Conservation (phyloP, 2,329 filamentous ascomycete species). For the Scedosporium minutisporum region DNA sequence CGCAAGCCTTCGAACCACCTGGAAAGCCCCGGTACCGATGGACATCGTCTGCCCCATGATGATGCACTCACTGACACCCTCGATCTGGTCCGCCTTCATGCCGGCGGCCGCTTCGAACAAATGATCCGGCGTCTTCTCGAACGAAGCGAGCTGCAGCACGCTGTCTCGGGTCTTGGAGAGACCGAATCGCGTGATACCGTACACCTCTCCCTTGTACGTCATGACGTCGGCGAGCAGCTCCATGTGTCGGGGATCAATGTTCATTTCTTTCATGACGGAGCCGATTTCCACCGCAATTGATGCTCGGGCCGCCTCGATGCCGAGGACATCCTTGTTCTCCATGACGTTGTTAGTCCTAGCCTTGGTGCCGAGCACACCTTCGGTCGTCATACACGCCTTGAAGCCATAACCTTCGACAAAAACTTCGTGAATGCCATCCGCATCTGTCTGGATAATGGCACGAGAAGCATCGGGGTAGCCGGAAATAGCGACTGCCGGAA, state of each 20-base stretch:
- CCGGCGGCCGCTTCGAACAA: slow-evolving; percentile 87
- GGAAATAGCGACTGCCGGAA: slow-evolving; percentile 78
- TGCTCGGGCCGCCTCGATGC: slow-evolving; percentile 84
- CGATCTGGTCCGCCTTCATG: slow-evolving; percentile 85
- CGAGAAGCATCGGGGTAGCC: slow-evolving; percentile 80
- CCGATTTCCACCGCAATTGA: slow-evolving; percentile 87
- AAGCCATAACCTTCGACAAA: slow-evolving; percentile 94
- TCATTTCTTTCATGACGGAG: slow-evolving; percentile 86
- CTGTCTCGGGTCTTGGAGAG: slow-evolving; percentile 93
- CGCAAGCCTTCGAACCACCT: slow-evolving; percentile 71
- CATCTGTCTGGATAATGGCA: slow-evolving; percentile 79
- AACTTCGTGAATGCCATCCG: slow-evolving; percentile 58
- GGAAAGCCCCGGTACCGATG: slow-evolving; percentile 84
- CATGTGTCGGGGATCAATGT: slow-evolving; percentile 96
- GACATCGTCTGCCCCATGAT: slow-evolving; percentile 96
- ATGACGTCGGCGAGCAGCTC: slow-evolving; percentile 94
- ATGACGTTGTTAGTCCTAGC: slow-evolving; percentile 80
- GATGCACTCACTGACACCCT: slow-evolving; percentile 92
- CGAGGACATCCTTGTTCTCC: slow-evolving; percentile 78
- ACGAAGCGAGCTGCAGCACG: slow-evolving; percentile 86
- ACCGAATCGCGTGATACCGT: slow-evolving; percentile 94
- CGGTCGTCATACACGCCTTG: slow-evolving; percentile 81
- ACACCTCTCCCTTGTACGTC: slow-evolving; percentile 96
- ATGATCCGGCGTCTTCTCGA: slow-evolving; percentile 97
- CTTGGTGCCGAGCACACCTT: slow-evolving; percentile 71